A percentile compares a stretch with the other conserved stretches of the same genome.
These are phyloP conservation scores for Gaultheria prostrata DNA, from an alignment of 148 eudicot genomes.

Conservation along the genomic window DNA sequence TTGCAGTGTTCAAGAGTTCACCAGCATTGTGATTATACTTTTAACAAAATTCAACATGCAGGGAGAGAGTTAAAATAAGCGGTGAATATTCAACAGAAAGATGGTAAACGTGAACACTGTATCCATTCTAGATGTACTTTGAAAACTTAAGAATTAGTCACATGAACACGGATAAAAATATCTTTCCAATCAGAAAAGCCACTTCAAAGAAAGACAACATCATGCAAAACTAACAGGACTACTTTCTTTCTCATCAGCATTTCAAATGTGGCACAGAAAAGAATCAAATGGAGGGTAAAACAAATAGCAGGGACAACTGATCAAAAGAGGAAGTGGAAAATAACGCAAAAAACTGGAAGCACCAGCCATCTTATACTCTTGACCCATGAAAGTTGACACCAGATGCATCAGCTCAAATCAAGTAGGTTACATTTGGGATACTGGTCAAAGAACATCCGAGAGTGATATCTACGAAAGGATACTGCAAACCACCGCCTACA, in stretches of 20 bases:
- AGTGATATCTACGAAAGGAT: not conserved
- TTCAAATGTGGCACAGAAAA: not conserved
- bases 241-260: not conserved
- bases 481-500: not conserved
- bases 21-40: not conserved
- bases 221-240: not conserved
- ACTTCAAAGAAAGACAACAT: constrained; percentile 2
- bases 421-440: not conserved
- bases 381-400: not conserved
- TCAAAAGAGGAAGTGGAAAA: not conserved
- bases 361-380: not conserved
- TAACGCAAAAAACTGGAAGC: not conserved
- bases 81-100: not conserved
- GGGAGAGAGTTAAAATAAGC: not conserved
- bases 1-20: not conserved
- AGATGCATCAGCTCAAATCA: not conserved
- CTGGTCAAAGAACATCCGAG: not conserved
- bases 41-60: not conserved
- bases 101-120: not conserved
- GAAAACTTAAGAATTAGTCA: constrained; percentile 4
- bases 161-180: not conserved
- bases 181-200: not conserved
- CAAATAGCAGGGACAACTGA: not conserved
- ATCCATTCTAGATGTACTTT: not conserved
- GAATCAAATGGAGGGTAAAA: not conserved